phyloP scores from a whole-genome alignment of 768 basidiomycete species.

The Mycena galopus region DNA sequence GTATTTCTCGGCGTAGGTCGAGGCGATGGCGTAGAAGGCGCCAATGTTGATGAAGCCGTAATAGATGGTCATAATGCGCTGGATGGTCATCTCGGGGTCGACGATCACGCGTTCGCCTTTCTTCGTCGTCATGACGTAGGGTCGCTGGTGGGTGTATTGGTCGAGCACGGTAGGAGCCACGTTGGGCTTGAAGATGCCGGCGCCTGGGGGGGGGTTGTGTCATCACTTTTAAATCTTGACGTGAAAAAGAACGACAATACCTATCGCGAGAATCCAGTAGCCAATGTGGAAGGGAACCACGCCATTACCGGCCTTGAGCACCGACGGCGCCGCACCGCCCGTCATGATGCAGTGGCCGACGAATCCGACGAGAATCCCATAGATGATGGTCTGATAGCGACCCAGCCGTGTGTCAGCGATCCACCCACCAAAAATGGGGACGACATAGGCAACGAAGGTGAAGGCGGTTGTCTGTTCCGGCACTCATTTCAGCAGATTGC shows the following conservation, averaged over 20 bases:
- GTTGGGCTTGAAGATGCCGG: constrained; percentile 82
- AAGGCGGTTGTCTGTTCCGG: background rate
- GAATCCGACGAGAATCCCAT: background rate
- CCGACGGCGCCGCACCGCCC: constrained; percentile 57
- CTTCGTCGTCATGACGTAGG: constrained; percentile 62
- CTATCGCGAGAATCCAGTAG: background rate
- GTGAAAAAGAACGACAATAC: background rate
- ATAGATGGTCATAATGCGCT: constrained; percentile 67
- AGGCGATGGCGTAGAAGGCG: constrained; percentile 46
- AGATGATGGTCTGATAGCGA: background rate
- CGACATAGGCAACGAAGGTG: constrained; percentile 1
- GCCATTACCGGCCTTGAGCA: constrained; percentile 3
- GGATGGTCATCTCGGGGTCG: constrained; percentile 75
- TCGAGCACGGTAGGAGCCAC: constrained; percentile 85
- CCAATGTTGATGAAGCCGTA: constrained; percentile 79
- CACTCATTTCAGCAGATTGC: background rate
- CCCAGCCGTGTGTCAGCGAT: background rate
- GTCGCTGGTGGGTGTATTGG: constrained; percentile 67
- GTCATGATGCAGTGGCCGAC: background rate
- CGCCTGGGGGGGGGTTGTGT: constrained; percentile 56
- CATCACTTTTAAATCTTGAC: background rate
- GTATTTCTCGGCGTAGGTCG: background rate
- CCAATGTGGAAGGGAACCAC: background rate
- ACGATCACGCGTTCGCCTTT: constrained; percentile 80
- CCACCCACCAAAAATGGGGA: background rate